Conservation (phyloP, 768 basidiomycete species). For the Podaxis sp. region DNA sequence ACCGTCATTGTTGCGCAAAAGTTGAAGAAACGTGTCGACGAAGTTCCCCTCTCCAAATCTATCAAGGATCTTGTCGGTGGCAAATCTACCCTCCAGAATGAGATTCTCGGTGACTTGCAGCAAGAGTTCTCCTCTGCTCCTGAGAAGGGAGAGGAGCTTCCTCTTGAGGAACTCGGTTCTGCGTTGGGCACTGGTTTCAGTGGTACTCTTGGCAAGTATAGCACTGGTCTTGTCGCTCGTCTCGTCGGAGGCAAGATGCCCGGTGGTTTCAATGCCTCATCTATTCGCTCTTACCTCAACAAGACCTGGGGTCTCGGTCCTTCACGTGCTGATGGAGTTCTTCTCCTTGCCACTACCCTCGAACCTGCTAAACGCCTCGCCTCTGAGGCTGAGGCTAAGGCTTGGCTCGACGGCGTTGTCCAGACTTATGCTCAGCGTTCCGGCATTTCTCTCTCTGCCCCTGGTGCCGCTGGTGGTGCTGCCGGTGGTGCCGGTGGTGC, state of each 20-base stretch:
- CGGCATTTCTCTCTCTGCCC: constrained; percentile 80
- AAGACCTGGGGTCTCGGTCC: constrained; percentile 97
- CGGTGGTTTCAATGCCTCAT: constrained; percentile 94
- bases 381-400: constrained; percentile 89
- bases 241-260: constrained; percentile 97
- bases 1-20: constrained; percentile 93
- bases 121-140: constrained; percentile 94
- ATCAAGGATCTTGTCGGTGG: constrained; percentile 99
- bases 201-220: constrained; percentile 93
- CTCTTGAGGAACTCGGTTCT: constrained; percentile 93
- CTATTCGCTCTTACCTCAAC: constrained; percentile 84
- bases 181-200: constrained; percentile 78
- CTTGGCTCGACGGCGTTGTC: constrained; percentile 89
- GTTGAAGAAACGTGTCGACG: constrained; percentile 91
- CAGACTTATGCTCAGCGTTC: constrained; percentile 84
- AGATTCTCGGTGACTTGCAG: constrained; percentile 95
- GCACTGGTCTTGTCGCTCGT: constrained; percentile 85
- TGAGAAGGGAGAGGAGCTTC: constrained; percentile 97
- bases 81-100: constrained; percentile 98
- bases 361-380: constrained; percentile 93
- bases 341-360: constrained; percentile 87
- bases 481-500: constrained; percentile 74
- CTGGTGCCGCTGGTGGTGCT: constrained; percentile 58
- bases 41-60: constrained; percentile 87
- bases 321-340: constrained; percentile 83